These are phyloP conservation scores for Elongisporangium prolatum DNA, from an alignment of 352 stramenopile genomes.

Conservation along the genomic window DNA sequence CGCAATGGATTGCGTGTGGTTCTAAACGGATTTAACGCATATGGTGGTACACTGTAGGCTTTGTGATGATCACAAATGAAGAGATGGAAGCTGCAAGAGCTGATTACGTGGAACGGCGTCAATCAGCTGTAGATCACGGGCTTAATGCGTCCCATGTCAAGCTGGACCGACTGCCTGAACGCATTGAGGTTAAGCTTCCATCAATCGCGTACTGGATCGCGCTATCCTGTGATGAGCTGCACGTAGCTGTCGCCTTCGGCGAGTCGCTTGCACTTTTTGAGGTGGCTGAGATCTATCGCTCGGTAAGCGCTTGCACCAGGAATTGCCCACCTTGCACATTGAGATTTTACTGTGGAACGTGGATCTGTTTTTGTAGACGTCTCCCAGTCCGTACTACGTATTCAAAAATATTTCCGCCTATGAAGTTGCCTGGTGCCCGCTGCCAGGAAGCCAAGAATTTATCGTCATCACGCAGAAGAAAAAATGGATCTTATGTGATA, in stretches of 20 bases:
- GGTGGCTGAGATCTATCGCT: slow-evolving; percentile 42
- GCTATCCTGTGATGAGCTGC: slow-evolving; percentile 46
- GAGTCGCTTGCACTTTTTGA: slow-evolving; percentile 48
- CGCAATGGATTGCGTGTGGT: slow-evolving; percentile 5
- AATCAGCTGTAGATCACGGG: slow-evolving; percentile 49
- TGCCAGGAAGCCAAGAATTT: slow-evolving; percentile 17
- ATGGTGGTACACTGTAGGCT: slow-evolving; percentile 19
- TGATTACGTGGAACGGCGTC: slow-evolving; percentile 41
- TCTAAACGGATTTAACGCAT: slow-evolving; percentile 4
- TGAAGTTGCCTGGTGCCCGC: slow-evolving; percentile 46
- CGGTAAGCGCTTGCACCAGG: slow-evolving; percentile 21
- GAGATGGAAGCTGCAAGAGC: slow-evolving; percentile 22
- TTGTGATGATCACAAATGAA: slow-evolving; percentile 31
- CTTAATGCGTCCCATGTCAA: slow-evolving; percentile 17
- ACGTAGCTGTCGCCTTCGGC: slow-evolving; percentile 47
- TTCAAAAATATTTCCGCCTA: slow-evolving; percentile 31
- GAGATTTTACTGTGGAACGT: background rate
- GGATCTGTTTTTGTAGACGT: slow-evolving; percentile 10
- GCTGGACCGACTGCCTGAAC: slow-evolving; percentile 27
- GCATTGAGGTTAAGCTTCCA: slow-evolving; percentile 31
- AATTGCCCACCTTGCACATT: background rate
- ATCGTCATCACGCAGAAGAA: slow-evolving; percentile 39
- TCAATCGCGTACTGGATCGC: slow-evolving; percentile 43
- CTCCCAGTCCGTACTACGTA: slow-evolving; percentile 27
- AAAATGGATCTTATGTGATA: slow-evolving; percentile 31